phyloP scores from a whole-genome alignment of 768 basidiomycete species.

The Phanerochaete carnosa region DNA sequence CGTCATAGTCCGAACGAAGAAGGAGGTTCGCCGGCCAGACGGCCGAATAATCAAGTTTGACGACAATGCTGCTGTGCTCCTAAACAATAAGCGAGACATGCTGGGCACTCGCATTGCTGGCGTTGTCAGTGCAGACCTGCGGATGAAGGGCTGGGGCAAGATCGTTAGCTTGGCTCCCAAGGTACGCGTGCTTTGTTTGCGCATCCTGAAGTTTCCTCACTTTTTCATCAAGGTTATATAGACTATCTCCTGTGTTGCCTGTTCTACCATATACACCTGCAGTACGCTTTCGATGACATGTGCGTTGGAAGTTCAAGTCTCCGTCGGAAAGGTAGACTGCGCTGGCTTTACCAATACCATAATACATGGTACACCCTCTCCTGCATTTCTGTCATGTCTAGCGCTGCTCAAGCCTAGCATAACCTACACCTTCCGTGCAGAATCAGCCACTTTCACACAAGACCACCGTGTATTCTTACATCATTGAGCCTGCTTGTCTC shows the following conservation, averaged over 20 bases:
- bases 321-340: too few species aligned
- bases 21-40: slow-evolving; percentile 81
- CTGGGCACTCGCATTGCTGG: slow-evolving; percentile 93
- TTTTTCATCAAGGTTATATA: not conserved
- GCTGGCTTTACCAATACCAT: too few species aligned
- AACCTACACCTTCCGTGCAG: too few species aligned
- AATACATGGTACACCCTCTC: too few species aligned
- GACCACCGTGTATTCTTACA: too few species aligned
- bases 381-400: too few species aligned
- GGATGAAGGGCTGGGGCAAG: slow-evolving; percentile 93
- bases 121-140: slow-evolving; percentile 86
- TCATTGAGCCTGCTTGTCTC: too few species aligned
- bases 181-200: slow-evolving; percentile 37
- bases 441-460: too few species aligned
- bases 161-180: slow-evolving; percentile 90
- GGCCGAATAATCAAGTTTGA: slow-evolving; percentile 88
- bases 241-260: not conserved
- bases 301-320: too few species aligned
- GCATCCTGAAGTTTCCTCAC: not conserved
- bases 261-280: too few species aligned
- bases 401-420: too few species aligned
- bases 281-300: too few species aligned
- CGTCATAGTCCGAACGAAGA: slow-evolving; percentile 91
- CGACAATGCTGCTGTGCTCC: slow-evolving; percentile 91
- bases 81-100: slow-evolving; percentile 97